phyloP scores from a whole-genome alignment of 108 stramenopile species.

The Cyclotella cryptica region DNA sequence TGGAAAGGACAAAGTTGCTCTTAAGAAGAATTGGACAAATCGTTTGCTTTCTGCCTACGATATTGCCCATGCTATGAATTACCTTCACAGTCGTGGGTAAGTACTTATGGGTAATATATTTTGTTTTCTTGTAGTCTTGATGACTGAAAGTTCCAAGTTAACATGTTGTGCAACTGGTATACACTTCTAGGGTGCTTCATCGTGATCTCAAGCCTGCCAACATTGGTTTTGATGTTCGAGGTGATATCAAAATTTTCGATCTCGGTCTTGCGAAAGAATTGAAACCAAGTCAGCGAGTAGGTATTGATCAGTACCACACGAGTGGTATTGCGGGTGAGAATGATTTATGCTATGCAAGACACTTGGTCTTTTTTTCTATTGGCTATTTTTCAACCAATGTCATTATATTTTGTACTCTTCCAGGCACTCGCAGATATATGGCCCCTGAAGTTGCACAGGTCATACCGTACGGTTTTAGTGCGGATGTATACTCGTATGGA shows the following conservation, averaged over 20 bases:
- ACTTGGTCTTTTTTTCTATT: no score
- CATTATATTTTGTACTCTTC: no score
- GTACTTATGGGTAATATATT: background rate
- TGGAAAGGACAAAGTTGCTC: conserved; percentile 31
- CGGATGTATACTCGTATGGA: conserved; percentile 49
- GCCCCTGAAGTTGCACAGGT: conserved; percentile 47
- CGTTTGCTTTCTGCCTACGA: conserved; percentile 74
- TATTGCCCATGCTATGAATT: conserved; percentile 65
- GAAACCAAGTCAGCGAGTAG: conserved; percentile 35
- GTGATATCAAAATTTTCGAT: conserved; percentile 49
- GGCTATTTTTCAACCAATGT: no score
- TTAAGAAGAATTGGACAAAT: conserved; percentile 54
- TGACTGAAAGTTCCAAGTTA: background rate
- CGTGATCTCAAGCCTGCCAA: conserved; percentile 49
- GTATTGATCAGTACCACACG: conserved; percentile 33
- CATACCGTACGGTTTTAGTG: conserved; percentile 38
- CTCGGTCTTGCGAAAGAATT: conserved; percentile 50
- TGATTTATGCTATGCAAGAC: no score
- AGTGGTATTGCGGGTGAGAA: conserved; percentile 45
- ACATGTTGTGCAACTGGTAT: background rate
- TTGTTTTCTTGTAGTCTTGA: background rate
- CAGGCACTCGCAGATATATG: conserved; percentile 50
- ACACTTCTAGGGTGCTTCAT: conserved; percentile 26
- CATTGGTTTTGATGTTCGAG: conserved; percentile 42
- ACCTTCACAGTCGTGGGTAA: conserved; percentile 59